Conservation (phyloP, 2,329 filamentous ascomycete genomes). For the Sporothrix brasiliensis region DNA sequence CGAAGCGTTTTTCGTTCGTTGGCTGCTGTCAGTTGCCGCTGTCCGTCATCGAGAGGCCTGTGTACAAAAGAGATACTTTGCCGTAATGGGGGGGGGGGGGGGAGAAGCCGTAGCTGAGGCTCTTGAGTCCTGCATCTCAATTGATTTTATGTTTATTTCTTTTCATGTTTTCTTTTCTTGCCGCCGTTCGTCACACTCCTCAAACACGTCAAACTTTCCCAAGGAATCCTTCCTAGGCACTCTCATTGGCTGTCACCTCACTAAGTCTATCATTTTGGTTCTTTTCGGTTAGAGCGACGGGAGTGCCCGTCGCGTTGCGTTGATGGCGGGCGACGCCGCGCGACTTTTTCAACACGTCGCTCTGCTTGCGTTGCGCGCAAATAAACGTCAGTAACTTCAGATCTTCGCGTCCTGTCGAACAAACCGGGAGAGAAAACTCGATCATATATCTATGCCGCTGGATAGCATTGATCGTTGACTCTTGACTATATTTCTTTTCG, state of each 20-base stretch:
- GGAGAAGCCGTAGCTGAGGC: background rate
- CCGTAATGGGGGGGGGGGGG: background rate
- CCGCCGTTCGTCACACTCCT: too few species aligned
- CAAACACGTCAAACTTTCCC: background rate
- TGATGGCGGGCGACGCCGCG: conserved; percentile 19
- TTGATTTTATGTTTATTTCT: background rate
- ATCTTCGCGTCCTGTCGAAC: too few species aligned
- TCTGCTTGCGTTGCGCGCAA: background rate
- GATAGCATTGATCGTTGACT: background rate
- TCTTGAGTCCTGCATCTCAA: conserved; percentile 4
- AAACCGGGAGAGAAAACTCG: too few species aligned
- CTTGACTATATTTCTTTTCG: background rate
- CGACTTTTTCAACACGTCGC: conserved; percentile 2
- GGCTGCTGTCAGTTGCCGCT: background rate
- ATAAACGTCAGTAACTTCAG: too few species aligned
- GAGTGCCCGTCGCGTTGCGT: conserved; percentile 29
- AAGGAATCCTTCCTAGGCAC: background rate
- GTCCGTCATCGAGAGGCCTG: background rate
- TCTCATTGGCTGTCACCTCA: conserved; percentile 18
- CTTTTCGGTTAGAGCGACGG: conserved; percentile 31
- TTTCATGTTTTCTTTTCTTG: background rate
- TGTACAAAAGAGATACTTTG: background rate
- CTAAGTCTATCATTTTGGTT: conserved; percentile 14
- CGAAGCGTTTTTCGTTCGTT: background rate
- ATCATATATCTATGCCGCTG: too few species aligned